Percentiles rank a stretch among this genome's conserved stretches.
Evolutionary conservation across 257 asterid species (phyloP).

Genomic region (Striga asiatica): DNA sequence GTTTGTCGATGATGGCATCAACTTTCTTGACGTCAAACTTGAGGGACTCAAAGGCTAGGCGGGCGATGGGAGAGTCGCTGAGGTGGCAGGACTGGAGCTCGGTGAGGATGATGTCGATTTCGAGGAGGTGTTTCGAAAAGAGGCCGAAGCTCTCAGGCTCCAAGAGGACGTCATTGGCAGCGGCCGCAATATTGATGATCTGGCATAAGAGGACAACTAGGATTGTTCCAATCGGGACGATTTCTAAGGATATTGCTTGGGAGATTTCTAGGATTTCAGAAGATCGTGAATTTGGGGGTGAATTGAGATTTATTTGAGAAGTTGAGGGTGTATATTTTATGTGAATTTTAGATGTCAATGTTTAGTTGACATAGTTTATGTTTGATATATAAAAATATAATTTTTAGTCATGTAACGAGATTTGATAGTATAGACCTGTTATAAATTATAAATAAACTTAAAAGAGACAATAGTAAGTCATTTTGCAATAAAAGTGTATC

Average conservation of each 20-base stretch:
- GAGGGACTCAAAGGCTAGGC: slow-evolving; percentile 44
- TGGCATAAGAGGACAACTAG: slow-evolving; percentile 37
- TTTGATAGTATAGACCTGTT: too few relatives aligned
- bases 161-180: slow-evolving; percentile 41
- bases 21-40: slow-evolving; percentile 46
- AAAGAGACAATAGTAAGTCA: too few relatives aligned
- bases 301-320: too few relatives aligned
- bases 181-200: slow-evolving; percentile 37
- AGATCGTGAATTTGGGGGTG: too few relatives aligned
- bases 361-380: too few relatives aligned
- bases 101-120: slow-evolving; percentile 37
- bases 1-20: slow-evolving; percentile 33
- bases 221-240: slow-evolving; percentile 43
- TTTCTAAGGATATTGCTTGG: slow-evolving; percentile 20
- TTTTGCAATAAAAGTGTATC: too few relatives aligned
- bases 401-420: too few relatives aligned
- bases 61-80: slow-evolving; percentile 38
- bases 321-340: too few relatives aligned
- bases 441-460: too few relatives aligned
- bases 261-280: too few relatives aligned
- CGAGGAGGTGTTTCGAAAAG: slow-evolving; percentile 35
- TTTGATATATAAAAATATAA: too few relatives aligned
- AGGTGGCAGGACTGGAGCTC: slow-evolving; percentile 34
- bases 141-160: slow-evolving; percentile 47
- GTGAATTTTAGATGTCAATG: too few relatives aligned